Percentiles rank a stretch among this genome's conserved stretches.
These are phyloP conservation scores for Vitis labrusca DNA, from an alignment of 164 flowering plant genomes.

Conservation along the genomic window DNA sequence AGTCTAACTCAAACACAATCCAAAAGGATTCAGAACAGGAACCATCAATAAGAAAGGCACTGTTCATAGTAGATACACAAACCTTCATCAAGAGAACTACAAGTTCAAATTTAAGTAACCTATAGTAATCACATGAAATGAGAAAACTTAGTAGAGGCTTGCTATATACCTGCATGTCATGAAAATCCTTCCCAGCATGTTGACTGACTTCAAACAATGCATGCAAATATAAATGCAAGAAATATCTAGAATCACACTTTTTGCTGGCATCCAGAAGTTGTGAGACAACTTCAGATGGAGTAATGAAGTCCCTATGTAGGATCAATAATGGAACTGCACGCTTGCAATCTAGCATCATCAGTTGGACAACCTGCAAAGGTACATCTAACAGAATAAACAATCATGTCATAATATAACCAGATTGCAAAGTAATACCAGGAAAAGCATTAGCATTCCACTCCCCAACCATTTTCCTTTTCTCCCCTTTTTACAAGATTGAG, in stretches of 20 bases:
- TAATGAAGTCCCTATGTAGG: slow-evolving; percentile 66
- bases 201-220: slow-evolving; percentile 73
- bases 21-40: no score
- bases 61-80: no score
- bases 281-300: slow-evolving; percentile 75
- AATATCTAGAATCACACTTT: slow-evolving; percentile 70
- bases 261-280: slow-evolving; percentile 63
- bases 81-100: not conserved
- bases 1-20: no score
- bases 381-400: slow-evolving; percentile 6
- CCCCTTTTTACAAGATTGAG: not conserved
- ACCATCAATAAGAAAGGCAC: no score
- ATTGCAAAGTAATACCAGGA: not conserved
- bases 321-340: slow-evolving; percentile 77
- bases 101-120: not conserved
- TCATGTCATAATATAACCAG: not conserved
- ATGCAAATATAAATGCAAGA: slow-evolving; percentile 86
- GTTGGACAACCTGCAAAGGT: slow-evolving; percentile 69
- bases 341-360: slow-evolving; percentile 87
- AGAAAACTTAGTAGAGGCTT: not conserved
- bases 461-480: no score
- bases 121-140: not conserved
- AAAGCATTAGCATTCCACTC: not conserved
- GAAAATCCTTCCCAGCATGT: slow-evolving; percentile 88
- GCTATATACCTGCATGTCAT: slow-evolving; percentile 88